These are phyloP conservation scores for Excoecaria cochinchinensis DNA, from an alignment of 345 rosid genomes.

Conservation along the genomic window DNA sequence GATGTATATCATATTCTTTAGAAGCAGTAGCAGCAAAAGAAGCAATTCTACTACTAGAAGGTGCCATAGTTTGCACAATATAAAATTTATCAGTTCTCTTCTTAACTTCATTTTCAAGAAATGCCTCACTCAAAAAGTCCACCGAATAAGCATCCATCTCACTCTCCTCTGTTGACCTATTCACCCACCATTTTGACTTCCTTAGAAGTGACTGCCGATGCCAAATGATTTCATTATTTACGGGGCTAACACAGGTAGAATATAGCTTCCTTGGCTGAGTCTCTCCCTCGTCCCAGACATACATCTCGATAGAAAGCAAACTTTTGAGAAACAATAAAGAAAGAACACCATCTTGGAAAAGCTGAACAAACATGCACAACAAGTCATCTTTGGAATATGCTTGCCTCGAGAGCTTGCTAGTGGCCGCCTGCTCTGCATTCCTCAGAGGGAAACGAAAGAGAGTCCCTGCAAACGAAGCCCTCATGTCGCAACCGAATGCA, in stretches of 20 bases:
- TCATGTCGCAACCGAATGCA: constrained; percentile 94
- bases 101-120: constrained; percentile 41
- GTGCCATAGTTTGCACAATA: constrained; percentile 84
- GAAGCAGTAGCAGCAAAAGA: constrained; percentile 79
- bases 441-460: constrained; percentile 90
- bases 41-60: constrained; percentile 67
- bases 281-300: constrained; percentile 70
- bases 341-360: constrained; percentile 76
- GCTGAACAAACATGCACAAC: constrained; percentile 66
- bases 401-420: constrained; percentile 87
- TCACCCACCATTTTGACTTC: constrained; percentile 47
- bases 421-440: constrained; percentile 67
- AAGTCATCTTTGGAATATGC: constrained; percentile 62
- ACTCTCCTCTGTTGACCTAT: constrained; percentile 15
- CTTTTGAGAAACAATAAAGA: constrained; percentile 79
- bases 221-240: constrained; percentile 51
- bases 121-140: constrained; percentile 66
- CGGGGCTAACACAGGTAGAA: constrained; percentile 50
- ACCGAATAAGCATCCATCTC: constrained; percentile 70
- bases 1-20: constrained; percentile 86
- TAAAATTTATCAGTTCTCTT: constrained; percentile 62
- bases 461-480: constrained; percentile 63
- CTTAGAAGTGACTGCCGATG: constrained; percentile 76
- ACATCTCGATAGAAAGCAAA: constrained; percentile 71
- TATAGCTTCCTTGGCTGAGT: constrained; percentile 67